Percentiles rank a stretch among this genome's conserved stretches.
Evolutionary conservation across 257 asterid genomes (phyloP).

Genomic region (Rubia yunnanensis): DNA sequence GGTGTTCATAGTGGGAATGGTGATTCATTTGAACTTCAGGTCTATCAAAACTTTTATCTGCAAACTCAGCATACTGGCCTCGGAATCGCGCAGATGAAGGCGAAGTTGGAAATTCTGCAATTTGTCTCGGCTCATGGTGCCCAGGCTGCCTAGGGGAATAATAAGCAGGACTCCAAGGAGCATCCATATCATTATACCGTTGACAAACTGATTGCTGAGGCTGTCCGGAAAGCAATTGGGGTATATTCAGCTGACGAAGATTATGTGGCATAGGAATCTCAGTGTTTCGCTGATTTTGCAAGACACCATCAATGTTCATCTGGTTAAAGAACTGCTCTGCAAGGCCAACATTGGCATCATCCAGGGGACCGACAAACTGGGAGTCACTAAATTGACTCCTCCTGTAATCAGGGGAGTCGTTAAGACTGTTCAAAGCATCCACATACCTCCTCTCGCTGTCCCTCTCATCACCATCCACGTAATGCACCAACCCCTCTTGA

Average conservation of each 20-base stretch:
- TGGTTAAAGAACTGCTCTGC: slow-evolving; percentile 68
- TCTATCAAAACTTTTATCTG: slow-evolving; percentile 46
- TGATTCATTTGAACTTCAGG: slow-evolving; percentile 51
- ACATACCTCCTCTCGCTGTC: slow-evolving; percentile 90
- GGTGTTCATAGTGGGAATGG: slow-evolving; percentile 53
- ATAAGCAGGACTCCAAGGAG: slow-evolving; percentile 96
- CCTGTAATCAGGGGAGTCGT: slow-evolving; percentile 75
- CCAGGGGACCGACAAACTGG: slow-evolving; percentile 36
- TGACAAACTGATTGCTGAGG: slow-evolving; percentile 55
- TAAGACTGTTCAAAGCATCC: slow-evolving; percentile 91
- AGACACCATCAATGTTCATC: slow-evolving; percentile 61
- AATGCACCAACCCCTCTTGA: slow-evolving; percentile 69
- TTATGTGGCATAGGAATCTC: slow-evolving; percentile 76
- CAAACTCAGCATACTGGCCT: slow-evolving; percentile 48
- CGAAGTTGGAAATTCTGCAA: slow-evolving; percentile 66
- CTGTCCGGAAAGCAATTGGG: slow-evolving; percentile 57
- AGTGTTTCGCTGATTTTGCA: slow-evolving; percentile 63
- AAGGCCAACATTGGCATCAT: slow-evolving; percentile 45
- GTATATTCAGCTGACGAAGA: slow-evolving; percentile 60
- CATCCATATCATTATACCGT: slow-evolving; percentile 75
- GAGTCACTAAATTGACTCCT: slow-evolving; percentile 44
- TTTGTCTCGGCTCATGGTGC: slow-evolving; percentile 53
- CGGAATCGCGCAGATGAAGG: slow-evolving; percentile 70
- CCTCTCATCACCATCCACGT: slow-evolving; percentile 82
- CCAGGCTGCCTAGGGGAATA: slow-evolving; percentile 82